Percentiles rank a stretch among this genome's conserved stretches.
Evolutionary conservation across 495 filamentous ascomycete species (phyloP).

Genomic region (Tuber microsphaerosporum): DNA sequence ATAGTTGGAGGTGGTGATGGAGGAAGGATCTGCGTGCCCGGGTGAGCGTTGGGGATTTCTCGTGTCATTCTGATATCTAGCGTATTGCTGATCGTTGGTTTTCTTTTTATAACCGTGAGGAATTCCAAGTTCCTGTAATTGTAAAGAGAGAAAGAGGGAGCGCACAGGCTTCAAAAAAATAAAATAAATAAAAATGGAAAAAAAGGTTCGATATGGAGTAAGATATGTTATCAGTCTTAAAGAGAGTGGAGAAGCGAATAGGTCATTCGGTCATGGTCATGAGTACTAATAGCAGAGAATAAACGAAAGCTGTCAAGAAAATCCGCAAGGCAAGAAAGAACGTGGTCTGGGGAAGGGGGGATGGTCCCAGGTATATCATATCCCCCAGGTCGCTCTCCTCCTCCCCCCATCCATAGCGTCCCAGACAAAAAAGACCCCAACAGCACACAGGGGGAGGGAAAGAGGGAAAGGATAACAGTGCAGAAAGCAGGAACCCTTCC

Average conservation of each 20-base stretch:
- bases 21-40: not conserved
- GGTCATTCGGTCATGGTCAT: conserved; percentile 4
- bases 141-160: not conserved
- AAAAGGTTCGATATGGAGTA: not conserved
- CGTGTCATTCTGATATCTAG: not conserved
- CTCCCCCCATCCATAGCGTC: conserved; percentile 82
- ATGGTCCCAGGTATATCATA: not conserved
- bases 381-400: conserved; percentile 41
- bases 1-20: not conserved
- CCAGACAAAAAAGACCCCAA: conserved; percentile 65
- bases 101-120: not conserved
- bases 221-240: not conserved
- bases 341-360: not conserved
- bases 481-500: conserved; percentile 4
- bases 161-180: not conserved
- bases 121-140: not conserved
- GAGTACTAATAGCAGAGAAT: not conserved
- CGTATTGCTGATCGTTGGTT: not conserved
- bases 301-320: not conserved
- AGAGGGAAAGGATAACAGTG: conserved; percentile 58
- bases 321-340: not conserved
- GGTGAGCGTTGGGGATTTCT: not conserved
- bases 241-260: not conserved
- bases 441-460: not conserved
- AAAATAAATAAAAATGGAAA: not conserved